Conservation (phyloP, 257 asterid species). For the Solanum lignicaule region DNA sequence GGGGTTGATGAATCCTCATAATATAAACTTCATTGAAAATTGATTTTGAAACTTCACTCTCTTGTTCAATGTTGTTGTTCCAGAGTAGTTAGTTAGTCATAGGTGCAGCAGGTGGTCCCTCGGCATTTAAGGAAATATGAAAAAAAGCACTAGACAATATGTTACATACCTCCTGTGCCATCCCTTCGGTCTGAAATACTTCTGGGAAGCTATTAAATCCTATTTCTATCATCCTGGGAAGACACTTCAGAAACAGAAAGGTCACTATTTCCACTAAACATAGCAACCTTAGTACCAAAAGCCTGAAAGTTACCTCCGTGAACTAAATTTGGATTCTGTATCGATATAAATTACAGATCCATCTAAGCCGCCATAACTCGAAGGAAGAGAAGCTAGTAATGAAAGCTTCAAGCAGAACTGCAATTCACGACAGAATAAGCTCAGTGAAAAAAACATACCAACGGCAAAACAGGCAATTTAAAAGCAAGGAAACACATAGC, state of each 20-base stretch:
- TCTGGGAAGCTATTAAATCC: constrained; percentile 74
- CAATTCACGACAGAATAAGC: constrained; percentile 4
- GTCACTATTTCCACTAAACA: background rate
- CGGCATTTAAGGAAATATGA: background rate
- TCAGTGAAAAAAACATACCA: background rate
- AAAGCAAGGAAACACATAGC: background rate
- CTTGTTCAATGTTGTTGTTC: background rate
- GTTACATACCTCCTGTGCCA: constrained; percentile 61
- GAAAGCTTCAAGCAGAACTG: constrained; percentile 87
- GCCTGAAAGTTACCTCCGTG: constrained; percentile 46
- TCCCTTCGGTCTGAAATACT: constrained; percentile 54
- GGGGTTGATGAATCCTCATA: background rate
- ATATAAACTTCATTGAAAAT: background rate
- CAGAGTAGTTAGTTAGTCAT: background rate
- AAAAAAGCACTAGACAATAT: background rate
- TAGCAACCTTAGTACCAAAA: background rate
- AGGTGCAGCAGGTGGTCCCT: background rate
- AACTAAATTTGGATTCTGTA: constrained; percentile 81
- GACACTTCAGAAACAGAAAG: background rate
- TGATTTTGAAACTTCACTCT: background rate
- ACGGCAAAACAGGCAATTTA: background rate
- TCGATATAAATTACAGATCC: constrained; percentile 76
- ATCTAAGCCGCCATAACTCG: constrained; percentile 64
- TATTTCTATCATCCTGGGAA: constrained; percentile 70
- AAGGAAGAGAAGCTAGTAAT: constrained; percentile 64